Conservation (phyloP, 352 stramenopile genomes). For the Thraustochytrium striatum region DNA sequence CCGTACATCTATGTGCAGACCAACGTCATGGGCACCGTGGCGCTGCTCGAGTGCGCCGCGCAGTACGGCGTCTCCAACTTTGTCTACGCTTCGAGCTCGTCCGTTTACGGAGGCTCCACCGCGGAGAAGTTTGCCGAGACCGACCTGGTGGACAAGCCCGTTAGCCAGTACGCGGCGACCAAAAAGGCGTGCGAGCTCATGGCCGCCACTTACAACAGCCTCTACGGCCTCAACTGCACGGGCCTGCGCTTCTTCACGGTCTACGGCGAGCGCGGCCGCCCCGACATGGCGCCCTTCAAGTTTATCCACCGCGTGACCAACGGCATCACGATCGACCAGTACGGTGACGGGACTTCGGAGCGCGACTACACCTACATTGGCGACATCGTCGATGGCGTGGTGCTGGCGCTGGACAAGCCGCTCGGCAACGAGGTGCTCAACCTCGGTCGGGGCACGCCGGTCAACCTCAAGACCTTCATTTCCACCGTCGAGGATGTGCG, state of each 20-base stretch:
- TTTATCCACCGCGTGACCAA: conserved; percentile 91
- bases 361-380: conserved; percentile 97
- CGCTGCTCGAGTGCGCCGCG: conserved; percentile 83
- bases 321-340: conserved; percentile 89
- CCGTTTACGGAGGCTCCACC: conserved; percentile 87
- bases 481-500: conserved; percentile 85
- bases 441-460: conserved; percentile 85
- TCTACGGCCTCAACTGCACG: conserved; percentile 89
- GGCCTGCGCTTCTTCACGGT: conserved; percentile 98
- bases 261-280: conserved; percentile 87
- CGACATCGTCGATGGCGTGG: conserved; percentile 93
- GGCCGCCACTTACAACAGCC: conserved; percentile 92
- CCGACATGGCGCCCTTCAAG: conserved; percentile 98
- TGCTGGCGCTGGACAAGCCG: conserved; percentile 66
- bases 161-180: conserved; percentile 91
- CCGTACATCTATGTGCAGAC: conserved; percentile 95
- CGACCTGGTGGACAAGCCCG: conserved; percentile 66
- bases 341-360: conserved; percentile 85
- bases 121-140: conserved; percentile 82
- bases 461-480: conserved; percentile 89
- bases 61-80: conserved; percentile 85
- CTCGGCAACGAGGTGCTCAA: conserved; percentile 93
- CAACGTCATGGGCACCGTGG: conserved; percentile 88
- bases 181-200: conserved; percentile 96
- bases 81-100: conserved; percentile 90